These are phyloP conservation scores for Carex arenaria DNA, from an alignment of 202 grass and related monocot genomes.

Conservation along the genomic window DNA sequence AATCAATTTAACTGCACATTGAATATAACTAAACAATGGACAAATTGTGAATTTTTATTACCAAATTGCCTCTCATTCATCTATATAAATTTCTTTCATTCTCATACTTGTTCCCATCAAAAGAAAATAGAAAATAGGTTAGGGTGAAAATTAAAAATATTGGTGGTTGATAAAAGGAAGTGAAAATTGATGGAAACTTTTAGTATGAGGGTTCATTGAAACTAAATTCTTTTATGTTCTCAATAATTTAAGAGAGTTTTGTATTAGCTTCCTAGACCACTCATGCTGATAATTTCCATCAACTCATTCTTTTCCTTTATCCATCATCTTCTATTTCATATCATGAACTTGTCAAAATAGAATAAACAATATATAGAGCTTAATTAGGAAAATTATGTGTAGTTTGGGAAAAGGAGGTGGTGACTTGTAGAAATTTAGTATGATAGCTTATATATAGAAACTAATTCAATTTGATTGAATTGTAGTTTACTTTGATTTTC, in stretches of 20 bases:
- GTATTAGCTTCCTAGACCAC: neutral
- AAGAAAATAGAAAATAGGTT: neutral
- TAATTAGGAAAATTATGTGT: neutral
- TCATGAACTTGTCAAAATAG: neutral
- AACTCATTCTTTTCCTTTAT: neutral
- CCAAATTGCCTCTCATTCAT: neutral
- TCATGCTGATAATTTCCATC: slow-evolving; percentile 1
- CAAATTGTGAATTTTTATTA: neutral
- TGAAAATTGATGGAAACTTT: neutral
- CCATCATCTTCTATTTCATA: neutral
- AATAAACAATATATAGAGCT: neutral
- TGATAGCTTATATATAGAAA: neutral
- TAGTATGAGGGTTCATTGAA: neutral
- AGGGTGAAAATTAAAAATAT: neutral
- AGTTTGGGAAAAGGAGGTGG: neutral
- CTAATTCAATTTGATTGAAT: too few relatives aligned
- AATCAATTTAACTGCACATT: neutral
- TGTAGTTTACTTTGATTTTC: too few relatives aligned
- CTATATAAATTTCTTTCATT: neutral
- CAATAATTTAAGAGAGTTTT: neutral
- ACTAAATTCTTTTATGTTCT: neutral
- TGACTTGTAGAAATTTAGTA: neutral
- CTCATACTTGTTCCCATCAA: neutral
- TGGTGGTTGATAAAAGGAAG: neutral
- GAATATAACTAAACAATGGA: neutral